phyloP scores from a whole-genome alignment of 106 monocot species.

The Iris macrosiphon region DNA sequence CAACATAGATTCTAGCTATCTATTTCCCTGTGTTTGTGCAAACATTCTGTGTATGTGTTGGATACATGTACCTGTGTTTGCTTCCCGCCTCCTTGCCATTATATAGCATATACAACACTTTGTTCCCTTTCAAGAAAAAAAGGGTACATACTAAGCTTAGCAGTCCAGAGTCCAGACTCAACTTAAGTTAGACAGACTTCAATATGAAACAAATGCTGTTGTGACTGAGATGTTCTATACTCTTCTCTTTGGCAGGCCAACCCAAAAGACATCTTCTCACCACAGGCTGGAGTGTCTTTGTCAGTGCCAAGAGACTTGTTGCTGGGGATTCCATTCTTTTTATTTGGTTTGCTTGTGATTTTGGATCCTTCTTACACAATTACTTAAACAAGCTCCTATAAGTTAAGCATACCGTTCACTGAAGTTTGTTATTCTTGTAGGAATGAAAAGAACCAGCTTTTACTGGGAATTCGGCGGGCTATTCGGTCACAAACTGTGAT shows the following conservation, averaged over 20 bases:
- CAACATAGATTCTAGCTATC: too few species aligned
- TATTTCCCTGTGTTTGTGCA: too few species aligned
- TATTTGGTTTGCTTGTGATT: constrained; percentile 11
- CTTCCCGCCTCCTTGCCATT: too few species aligned
- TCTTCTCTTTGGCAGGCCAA: constrained; percentile 14
- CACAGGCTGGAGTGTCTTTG: constrained; percentile 25
- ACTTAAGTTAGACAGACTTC: too few species aligned
- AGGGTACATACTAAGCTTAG: too few species aligned
- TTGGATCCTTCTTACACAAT: not conserved
- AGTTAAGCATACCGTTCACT: not conserved
- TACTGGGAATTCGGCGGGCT: constrained; percentile 10
- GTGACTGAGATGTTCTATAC: too few species aligned
- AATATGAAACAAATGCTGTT: too few species aligned
- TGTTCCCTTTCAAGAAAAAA: not conserved
- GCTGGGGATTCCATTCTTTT: constrained; percentile 25
- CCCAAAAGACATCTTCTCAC: constrained; percentile 22
- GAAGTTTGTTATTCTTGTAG: not conserved
- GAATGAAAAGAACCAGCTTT: constrained; percentile 13
- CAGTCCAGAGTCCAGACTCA: too few species aligned
- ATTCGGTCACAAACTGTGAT: constrained; percentile 13
- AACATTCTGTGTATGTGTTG: too few species aligned
- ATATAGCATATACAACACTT: too few species aligned
- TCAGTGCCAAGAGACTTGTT: constrained; percentile 23
- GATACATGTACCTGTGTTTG: too few species aligned
- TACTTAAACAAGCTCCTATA: not conserved